phyloP scores from a whole-genome alignment of 352 stramenopile genomes.

The Phytophthora gonapodyides region DNA sequence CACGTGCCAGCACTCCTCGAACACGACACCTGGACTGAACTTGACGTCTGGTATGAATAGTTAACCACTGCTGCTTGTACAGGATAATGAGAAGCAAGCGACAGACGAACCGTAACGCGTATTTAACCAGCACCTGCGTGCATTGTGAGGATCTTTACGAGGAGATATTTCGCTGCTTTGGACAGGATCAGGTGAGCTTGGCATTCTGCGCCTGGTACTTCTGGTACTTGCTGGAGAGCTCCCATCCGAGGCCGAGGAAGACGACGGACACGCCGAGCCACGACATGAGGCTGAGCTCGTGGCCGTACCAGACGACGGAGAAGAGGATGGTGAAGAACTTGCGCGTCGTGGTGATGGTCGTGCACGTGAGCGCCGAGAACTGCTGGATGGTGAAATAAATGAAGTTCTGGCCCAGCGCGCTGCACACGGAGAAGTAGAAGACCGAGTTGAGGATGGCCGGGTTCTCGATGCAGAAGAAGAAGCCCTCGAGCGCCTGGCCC shows the following conservation, averaged over 20 bases:
- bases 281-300: slow-evolving; percentile 91
- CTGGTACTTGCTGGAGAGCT: slow-evolving; percentile 86
- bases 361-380: slow-evolving; percentile 98
- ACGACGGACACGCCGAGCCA: slow-evolving; percentile 93
- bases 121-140: slow-evolving; percentile 22
- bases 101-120: not conserved
- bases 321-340: slow-evolving; percentile 99
- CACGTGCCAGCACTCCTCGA: slow-evolving; percentile 3
- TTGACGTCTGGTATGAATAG: not conserved
- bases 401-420: slow-evolving; percentile 98
- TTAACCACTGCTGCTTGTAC: slow-evolving; percentile 8
- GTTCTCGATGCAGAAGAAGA: slow-evolving; percentile 85
- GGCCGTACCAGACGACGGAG: slow-evolving; percentile 96
- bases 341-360: slow-evolving; percentile 99
- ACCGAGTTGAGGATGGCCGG: slow-evolving; percentile 84
- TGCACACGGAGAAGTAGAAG: slow-evolving; percentile 96
- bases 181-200: slow-evolving; percentile 36
- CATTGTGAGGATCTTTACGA: slow-evolving; percentile 37
- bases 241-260: slow-evolving; percentile 88
- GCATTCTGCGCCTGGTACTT: slow-evolving; percentile 74
- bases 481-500: slow-evolving; percentile 70
- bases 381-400: slow-evolving; percentile 99
- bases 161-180: slow-evolving; percentile 25
- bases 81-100: slow-evolving; percentile 8
- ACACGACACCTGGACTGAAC: slow-evolving; percentile 25